Percentiles rank a stretch among this genome's conserved stretches.
phyloP scores from a whole-genome alignment of 257 asterid species.

The Solanum chiquidenum region DNA sequence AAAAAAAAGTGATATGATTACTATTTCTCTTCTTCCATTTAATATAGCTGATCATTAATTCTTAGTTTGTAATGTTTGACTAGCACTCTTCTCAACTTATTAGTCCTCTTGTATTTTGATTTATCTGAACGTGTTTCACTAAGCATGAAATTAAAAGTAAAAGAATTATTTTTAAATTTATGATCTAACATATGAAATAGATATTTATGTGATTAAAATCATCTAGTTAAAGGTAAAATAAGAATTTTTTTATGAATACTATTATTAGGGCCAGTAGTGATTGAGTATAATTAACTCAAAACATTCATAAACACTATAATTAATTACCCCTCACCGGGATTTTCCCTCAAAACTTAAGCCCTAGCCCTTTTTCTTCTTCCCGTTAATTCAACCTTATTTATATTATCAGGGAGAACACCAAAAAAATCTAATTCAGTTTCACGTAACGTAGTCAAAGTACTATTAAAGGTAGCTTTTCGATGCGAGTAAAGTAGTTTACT shows the following conservation, averaged over 20 bases:
- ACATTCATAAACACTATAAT: not conserved
- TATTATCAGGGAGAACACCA: not conserved
- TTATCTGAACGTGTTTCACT: not conserved
- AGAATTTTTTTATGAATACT: not conserved
- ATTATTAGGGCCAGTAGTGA: not conserved
- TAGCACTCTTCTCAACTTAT: not conserved
- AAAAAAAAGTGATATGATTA: not conserved
- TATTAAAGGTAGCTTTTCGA: not conserved
- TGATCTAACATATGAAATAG: not conserved
- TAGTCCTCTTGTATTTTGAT: not conserved
- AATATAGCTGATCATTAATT: not conserved
- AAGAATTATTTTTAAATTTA: not conserved
- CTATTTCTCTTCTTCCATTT: not conserved
- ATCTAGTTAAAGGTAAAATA: not conserved
- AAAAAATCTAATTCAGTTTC: not conserved
- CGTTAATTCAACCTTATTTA: not conserved
- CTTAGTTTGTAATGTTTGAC: not conserved
- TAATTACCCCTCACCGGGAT: not conserved
- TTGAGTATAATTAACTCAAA: not conserved
- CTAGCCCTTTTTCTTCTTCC: not conserved
- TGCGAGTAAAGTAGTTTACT: too few species aligned
- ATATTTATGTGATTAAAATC: not conserved
- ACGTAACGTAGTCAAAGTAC: not conserved
- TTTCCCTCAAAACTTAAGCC: not conserved
- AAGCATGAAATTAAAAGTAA: not conserved